Percentiles rank a stretch among this genome's conserved stretches.
These are phyloP conservation scores for Arabidopsis suecica DNA, from an alignment of 345 rosid genomes.

Conservation along the genomic window DNA sequence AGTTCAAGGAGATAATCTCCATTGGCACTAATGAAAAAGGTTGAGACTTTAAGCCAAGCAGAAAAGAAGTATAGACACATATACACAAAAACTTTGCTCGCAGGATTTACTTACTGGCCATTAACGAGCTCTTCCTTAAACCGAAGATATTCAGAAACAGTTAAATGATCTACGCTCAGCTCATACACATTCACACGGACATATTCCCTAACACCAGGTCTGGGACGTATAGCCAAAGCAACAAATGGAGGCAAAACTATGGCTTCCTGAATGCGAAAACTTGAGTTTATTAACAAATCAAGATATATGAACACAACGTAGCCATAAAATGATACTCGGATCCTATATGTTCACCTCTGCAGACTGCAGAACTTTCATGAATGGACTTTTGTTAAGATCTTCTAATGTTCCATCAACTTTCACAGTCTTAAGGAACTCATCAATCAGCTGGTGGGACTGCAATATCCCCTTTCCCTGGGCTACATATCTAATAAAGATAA, in stretches of 20 bases:
- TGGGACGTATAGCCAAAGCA: constrained; percentile 90
- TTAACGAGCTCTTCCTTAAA: constrained; percentile 90
- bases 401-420: constrained; percentile 50
- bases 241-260: constrained; percentile 94
- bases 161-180: constrained; percentile 83
- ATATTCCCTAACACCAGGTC: constrained; percentile 97
- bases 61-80: background rate
- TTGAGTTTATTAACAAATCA: background rate
- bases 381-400: constrained; percentile 51
- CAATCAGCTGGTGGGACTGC: constrained; percentile 58
- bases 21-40: constrained; percentile 45
- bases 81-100: constrained; percentile 4
- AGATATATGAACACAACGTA: background rate
- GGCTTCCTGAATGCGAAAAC: constrained; percentile 65
- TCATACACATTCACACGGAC: constrained; percentile 84
- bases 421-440: constrained; percentile 45
- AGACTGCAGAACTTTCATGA: constrained; percentile 53
- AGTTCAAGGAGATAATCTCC: constrained; percentile 79
- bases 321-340: background rate
- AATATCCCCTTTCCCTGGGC: constrained; percentile 58
- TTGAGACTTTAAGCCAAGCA: constrained; percentile 15
- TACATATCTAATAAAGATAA: constrained; percentile 48
- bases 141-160: constrained; percentile 76
- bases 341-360: constrained; percentile 46
- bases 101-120: constrained; percentile 58